Evolutionary conservation across 1,139 yeast species (phyloP).

Genomic region (Suhomyces chickasaworum): DNA sequence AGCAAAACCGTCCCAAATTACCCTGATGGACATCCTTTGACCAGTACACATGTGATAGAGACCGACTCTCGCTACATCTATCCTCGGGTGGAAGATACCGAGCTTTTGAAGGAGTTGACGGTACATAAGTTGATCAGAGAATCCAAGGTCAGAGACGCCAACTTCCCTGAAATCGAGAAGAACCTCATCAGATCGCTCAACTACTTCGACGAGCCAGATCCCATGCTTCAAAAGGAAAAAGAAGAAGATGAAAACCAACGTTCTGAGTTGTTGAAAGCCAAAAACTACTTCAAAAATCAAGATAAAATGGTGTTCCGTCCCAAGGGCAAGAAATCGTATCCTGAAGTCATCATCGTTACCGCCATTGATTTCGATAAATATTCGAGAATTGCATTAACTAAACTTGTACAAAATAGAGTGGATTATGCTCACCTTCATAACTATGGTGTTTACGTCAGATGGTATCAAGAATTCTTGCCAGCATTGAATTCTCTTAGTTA

Average conservation of each 20-base stretch:
- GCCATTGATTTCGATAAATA: constrained; percentile 75
- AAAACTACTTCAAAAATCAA: constrained; percentile 61
- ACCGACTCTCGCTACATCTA: constrained; percentile 57
- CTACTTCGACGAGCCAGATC: constrained; percentile 49
- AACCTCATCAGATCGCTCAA: constrained; percentile 40
- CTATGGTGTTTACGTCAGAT: constrained; percentile 79
- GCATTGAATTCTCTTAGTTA: constrained; percentile 45
- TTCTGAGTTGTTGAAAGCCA: constrained; percentile 47
- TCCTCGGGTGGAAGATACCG: constrained; percentile 70
- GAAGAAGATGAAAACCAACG: constrained; percentile 44
- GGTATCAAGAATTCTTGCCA: constrained; percentile 80
- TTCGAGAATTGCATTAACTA: constrained; percentile 59
- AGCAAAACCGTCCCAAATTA: constrained; percentile 19
- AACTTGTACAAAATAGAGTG: constrained; percentile 75
- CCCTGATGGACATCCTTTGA: constrained; percentile 40
- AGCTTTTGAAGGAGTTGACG: constrained; percentile 56
- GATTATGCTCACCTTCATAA: constrained; percentile 75
- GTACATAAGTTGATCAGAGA: constrained; percentile 51
- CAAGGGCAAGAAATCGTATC: constrained; percentile 44
- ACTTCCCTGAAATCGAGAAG: constrained; percentile 40
- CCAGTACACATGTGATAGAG: constrained; percentile 37
- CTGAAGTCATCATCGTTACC: constrained; percentile 78
- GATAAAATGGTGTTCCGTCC: constrained; percentile 62
- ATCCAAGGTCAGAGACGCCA: constrained; percentile 40
- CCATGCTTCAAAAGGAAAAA: constrained; percentile 33